phyloP scores from a whole-genome alignment of 371 early-diverging fungal species.

The Mortierella sp. region DNA sequence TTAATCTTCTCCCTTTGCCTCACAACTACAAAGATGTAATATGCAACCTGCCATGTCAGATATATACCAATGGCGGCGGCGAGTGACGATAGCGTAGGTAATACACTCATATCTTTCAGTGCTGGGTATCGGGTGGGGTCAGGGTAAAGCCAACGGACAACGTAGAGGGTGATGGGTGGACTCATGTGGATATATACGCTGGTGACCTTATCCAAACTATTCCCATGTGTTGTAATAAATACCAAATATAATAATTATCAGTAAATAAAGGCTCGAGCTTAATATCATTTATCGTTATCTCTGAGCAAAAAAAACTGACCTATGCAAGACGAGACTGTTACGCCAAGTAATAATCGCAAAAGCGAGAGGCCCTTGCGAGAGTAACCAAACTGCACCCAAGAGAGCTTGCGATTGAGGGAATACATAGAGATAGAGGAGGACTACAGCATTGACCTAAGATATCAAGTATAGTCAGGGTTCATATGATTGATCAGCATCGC shows the following conservation, averaged over 20 bases:
- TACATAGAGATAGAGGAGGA: constrained; percentile 64
- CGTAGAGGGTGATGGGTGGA: constrained; percentile 73
- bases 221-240: not conserved
- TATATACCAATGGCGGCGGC: constrained; percentile 68
- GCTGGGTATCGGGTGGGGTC: constrained; percentile 63
- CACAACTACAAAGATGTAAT: constrained; percentile 74
- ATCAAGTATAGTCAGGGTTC: not conserved
- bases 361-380: constrained; percentile 77
- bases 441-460: constrained; percentile 66
- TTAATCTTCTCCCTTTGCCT: constrained; percentile 73
- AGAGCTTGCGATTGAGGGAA: constrained; percentile 63
- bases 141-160: constrained; percentile 72
- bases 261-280: not conserved
- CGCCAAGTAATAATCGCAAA: constrained; percentile 84
- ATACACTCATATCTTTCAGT: constrained; percentile 34
- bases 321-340: constrained; percentile 60
- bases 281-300: not conserved
- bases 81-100: constrained; percentile 60
- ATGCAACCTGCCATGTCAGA: constrained; percentile 76
- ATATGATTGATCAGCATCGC: constrained; percentile 17
- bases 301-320: constrained; percentile 16
- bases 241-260: not conserved
- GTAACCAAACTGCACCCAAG: constrained; percentile 67
- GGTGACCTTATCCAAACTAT: constrained; percentile 80
- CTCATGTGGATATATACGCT: constrained; percentile 79